These are phyloP conservation scores for Panaeolus papilionaceus DNA, from an alignment of 768 basidiomycete species.

Conservation along the genomic window DNA sequence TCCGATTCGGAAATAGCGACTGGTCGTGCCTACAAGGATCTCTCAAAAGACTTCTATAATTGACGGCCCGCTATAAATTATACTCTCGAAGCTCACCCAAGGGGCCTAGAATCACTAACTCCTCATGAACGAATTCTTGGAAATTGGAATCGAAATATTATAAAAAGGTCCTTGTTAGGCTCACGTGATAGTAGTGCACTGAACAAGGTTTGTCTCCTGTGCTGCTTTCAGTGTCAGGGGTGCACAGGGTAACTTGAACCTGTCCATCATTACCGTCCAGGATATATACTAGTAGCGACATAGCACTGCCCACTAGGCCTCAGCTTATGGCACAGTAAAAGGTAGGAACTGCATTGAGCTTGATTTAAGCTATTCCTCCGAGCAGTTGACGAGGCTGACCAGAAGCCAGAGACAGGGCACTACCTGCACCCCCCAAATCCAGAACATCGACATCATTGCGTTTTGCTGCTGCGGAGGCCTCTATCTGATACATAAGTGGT, in stretches of 20 bases:
- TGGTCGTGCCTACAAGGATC: too few species aligned
- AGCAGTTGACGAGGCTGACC: neutral
- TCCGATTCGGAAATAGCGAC: too few species aligned
- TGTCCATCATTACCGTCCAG: neutral
- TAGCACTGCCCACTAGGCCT: neutral
- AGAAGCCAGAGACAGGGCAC: neutral
- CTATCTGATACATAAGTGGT: neutral
- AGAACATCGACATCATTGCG: neutral
- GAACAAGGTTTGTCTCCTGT: too few species aligned
- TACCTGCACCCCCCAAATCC: neutral
- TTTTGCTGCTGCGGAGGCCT: neutral
- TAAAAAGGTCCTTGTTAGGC: too few species aligned
- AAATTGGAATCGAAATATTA: too few species aligned
- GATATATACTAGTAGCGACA: neutral
- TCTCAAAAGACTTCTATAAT: too few species aligned
- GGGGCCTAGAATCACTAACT: too few species aligned
- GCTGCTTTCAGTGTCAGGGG: too few species aligned
- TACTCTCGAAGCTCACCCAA: too few species aligned
- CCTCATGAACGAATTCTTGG: too few species aligned
- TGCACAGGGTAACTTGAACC: neutral
- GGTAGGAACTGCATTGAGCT: neutral
- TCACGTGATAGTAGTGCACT: too few species aligned
- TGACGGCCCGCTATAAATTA: too few species aligned
- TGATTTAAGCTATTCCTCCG: neutral
- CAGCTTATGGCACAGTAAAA: neutral